Conservation (phyloP, 352 stramenopile genomes). For the Phytopythium sindhum region DNA sequence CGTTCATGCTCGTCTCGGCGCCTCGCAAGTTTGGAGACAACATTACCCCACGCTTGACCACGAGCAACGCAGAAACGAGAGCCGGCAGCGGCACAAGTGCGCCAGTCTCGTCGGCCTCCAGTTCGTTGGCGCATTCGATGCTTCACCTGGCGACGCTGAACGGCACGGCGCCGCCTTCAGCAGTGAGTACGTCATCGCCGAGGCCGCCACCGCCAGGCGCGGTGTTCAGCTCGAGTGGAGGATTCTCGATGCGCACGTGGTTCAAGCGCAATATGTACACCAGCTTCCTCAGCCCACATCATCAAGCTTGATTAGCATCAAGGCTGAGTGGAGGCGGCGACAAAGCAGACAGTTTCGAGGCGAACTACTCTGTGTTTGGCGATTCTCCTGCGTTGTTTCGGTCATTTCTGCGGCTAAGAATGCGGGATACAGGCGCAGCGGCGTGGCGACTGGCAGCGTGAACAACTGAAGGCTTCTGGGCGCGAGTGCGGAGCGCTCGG, state of each 20-base stretch:
- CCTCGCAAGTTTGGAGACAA: slow-evolving; percentile 1
- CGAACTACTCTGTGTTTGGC: background rate
- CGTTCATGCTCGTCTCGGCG: background rate
- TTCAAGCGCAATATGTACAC: slow-evolving; percentile 23
- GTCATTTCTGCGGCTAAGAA: background rate
- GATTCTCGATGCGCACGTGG: slow-evolving; percentile 41
- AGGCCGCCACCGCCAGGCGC: background rate
- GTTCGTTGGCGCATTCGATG: background rate
- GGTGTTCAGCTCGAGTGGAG: slow-evolving; percentile 28
- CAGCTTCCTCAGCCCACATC: slow-evolving; percentile 7
- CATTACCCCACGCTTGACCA: no score
- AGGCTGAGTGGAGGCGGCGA: background rate
- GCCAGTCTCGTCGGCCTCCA: background rate
- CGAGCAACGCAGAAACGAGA: background rate
- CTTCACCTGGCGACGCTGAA: background rate
- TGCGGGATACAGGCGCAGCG: background rate
- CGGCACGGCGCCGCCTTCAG: background rate
- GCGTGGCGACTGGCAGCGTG: background rate
- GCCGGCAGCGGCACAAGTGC: background rate
- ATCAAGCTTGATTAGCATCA: background rate
- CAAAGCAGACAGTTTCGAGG: background rate
- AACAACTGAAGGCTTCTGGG: background rate
- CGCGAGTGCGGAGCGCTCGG: background rate
- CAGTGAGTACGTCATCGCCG: background rate
- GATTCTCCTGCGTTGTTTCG: background rate